phyloP scores from a whole-genome alignment of 2,329 filamentous ascomycete genomes.

The Aspergillus udagawae region DNA sequence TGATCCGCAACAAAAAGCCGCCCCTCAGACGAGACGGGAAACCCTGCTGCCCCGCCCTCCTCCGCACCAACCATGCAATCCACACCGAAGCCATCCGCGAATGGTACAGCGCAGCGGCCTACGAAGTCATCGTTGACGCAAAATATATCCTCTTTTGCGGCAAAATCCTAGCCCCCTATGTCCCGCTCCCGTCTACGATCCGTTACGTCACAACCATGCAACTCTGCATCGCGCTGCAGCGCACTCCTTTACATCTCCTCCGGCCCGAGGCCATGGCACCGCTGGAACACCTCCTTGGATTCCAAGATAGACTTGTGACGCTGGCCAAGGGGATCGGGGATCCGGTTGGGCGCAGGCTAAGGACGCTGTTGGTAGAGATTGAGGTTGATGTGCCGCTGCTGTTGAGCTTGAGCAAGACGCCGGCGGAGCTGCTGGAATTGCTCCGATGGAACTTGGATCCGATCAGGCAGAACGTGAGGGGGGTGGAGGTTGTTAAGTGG shows the following conservation, averaged over 20 bases:
- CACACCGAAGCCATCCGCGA: slow-evolving; percentile 6
- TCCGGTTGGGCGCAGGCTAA: neutral
- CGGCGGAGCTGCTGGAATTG: slow-evolving; percentile 5
- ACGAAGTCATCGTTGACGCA: slow-evolving; percentile 8
- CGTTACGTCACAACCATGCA: slow-evolving; percentile 4
- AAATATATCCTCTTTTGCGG: slow-evolving; percentile 12
- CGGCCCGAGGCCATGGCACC: neutral
- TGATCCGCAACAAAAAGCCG: neutral
- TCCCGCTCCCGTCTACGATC: slow-evolving; percentile 4
- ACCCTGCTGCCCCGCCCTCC: slow-evolving; percentile 6
- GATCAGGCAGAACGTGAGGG: neutral
- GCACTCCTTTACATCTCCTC: slow-evolving; percentile 3
- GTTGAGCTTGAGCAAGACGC: slow-evolving; percentile 11
- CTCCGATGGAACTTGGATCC: slow-evolving; percentile 7
- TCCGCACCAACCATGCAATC: slow-evolving; percentile 8
- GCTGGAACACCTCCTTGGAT: slow-evolving; percentile 3
- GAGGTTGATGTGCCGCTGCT: slow-evolving; percentile 7
- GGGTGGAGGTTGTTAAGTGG: neutral
- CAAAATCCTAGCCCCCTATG: slow-evolving; percentile 5
- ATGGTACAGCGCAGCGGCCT: slow-evolving; percentile 8
- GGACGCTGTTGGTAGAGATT: neutral
- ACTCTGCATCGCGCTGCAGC: slow-evolving; percentile 6
- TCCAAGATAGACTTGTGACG: slow-evolving; percentile 3
- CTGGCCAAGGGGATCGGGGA: neutral
- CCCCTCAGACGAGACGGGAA: neutral